Evolutionary conservation across 306 rosid species (phyloP).

Genomic region (Ceratonia siliqua): DNA sequence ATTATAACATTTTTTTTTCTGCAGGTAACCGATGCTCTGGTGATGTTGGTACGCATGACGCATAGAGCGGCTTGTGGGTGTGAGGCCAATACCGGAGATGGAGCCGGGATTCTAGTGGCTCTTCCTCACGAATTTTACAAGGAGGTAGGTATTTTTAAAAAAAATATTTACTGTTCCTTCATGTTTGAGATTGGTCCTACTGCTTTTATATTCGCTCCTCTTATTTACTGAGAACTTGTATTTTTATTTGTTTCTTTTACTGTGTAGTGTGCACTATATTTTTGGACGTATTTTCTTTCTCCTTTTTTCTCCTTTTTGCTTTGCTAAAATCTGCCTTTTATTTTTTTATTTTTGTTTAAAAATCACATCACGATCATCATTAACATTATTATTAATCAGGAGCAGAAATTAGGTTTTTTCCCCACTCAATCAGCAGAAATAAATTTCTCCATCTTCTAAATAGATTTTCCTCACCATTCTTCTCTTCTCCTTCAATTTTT

Average conservation of each 20-base stretch:
- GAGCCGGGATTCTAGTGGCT: slow-evolving; percentile 90
- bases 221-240: neutral
- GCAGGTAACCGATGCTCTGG: slow-evolving; percentile 89
- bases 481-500: no score
- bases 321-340: neutral
- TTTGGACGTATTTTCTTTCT: neutral
- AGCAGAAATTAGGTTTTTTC: neutral
- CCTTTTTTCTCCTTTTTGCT: neutral
- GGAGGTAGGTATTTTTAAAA: slow-evolving; percentile 47
- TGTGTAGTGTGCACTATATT: neutral
- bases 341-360: no score
- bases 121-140: slow-evolving; percentile 78
- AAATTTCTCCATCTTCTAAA: neutral
- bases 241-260: neutral
- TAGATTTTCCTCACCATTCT: neutral
- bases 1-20: neutral
- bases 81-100: slow-evolving; percentile 87
- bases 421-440: neutral
- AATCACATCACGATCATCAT: neutral
- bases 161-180: no score
- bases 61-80: slow-evolving; percentile 56
- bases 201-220: neutral
- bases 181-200: neutral
- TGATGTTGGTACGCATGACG: slow-evolving; percentile 89
- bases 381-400: neutral